phyloP scores from a whole-genome alignment of 495 filamentous ascomycete species.

The Xylaria venustula region DNA sequence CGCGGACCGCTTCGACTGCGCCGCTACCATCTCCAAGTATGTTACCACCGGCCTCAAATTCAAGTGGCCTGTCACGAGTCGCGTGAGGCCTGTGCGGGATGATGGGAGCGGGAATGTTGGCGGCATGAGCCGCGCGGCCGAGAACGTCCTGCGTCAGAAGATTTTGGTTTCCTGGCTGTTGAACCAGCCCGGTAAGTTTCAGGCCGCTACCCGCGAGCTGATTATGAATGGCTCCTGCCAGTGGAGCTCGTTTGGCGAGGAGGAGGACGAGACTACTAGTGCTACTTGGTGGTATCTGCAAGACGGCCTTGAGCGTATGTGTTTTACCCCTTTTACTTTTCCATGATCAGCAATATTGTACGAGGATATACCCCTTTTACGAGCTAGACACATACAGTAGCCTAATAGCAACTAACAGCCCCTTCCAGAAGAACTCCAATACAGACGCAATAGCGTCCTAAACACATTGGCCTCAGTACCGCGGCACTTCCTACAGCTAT shows the following conservation, averaged over 20 bases:
- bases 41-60: slow-evolving; percentile 37
- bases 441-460: slow-evolving; percentile 67
- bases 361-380: too few species aligned
- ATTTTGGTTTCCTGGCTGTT: slow-evolving; percentile 61
- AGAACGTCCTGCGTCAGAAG: slow-evolving; percentile 62
- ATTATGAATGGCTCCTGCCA: slow-evolving; percentile 63
- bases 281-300: slow-evolving; percentile 75
- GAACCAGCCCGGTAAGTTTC: slow-evolving; percentile 52
- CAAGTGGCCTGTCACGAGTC: slow-evolving; percentile 46
- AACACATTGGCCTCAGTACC: slow-evolving; percentile 76
- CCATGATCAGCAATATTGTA: background rate
- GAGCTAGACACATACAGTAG: too few species aligned
- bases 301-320: slow-evolving; percentile 66
- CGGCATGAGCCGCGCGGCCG: slow-evolving; percentile 34
- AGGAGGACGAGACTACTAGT: slow-evolving; percentile 31
- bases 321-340: slow-evolving; percentile 10
- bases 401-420: too few species aligned
- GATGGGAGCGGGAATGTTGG: slow-evolving; percentile 23
- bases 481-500: slow-evolving; percentile 67
- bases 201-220: slow-evolving; percentile 55
- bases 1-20: slow-evolving; percentile 63
- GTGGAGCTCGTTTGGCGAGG: slow-evolving; percentile 53
- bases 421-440: slow-evolving; percentile 64
- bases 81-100: slow-evolving; percentile 34
- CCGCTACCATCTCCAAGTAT: slow-evolving; percentile 45